Percentiles rank a stretch among this genome's conserved stretches.
phyloP scores from a whole-genome alignment of 2,329 filamentous ascomycete genomes.

The Aureobasidium namibiae region DNA sequence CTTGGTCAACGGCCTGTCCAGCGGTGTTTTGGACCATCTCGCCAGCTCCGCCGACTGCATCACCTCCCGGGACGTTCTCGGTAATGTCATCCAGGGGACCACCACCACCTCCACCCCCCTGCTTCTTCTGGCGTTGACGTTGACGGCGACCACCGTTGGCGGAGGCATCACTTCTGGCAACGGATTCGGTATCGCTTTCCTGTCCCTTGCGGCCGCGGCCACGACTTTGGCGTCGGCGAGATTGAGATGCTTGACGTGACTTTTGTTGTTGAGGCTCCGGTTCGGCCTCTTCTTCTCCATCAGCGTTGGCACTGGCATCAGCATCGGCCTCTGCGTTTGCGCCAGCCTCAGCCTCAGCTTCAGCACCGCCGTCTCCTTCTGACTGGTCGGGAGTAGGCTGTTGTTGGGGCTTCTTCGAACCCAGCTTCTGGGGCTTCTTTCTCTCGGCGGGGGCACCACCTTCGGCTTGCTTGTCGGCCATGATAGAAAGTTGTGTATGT shows the following conservation, averaged over 20 bases:
- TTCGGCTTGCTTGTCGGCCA: conserved; percentile 19
- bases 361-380: conserved; percentile 28
- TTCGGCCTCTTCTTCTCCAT: conserved; percentile 33
- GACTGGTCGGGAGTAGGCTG: conserved; percentile 38
- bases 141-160: conserved; percentile 47
- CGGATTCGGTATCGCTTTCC: conserved; percentile 46
- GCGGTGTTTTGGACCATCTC: conserved; percentile 51
- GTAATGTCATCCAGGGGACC: conserved; percentile 49
- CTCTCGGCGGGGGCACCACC: conserved; percentile 23
- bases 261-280: conserved; percentile 34
- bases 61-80: conserved; percentile 45
- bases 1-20: conserved; percentile 36
- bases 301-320: conserved; percentile 33
- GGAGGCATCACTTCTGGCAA: conserved; percentile 47
- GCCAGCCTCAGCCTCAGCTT: conserved; percentile 25
- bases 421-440: conserved; percentile 43
- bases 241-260: conserved; percentile 32
- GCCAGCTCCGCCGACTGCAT: conserved; percentile 43
- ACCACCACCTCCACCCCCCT: conserved; percentile 34
- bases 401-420: conserved; percentile 34
- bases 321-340: conserved; percentile 24
- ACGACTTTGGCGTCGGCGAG: conserved; percentile 41
- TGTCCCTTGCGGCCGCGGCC: conserved; percentile 37
- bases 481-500: conserved; percentile 18
- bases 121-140: conserved; percentile 44